These are phyloP conservation scores for Colletotrichum sansevieriae DNA, from an alignment of 2,329 filamentous ascomycete species.

Conservation along the genomic window DNA sequence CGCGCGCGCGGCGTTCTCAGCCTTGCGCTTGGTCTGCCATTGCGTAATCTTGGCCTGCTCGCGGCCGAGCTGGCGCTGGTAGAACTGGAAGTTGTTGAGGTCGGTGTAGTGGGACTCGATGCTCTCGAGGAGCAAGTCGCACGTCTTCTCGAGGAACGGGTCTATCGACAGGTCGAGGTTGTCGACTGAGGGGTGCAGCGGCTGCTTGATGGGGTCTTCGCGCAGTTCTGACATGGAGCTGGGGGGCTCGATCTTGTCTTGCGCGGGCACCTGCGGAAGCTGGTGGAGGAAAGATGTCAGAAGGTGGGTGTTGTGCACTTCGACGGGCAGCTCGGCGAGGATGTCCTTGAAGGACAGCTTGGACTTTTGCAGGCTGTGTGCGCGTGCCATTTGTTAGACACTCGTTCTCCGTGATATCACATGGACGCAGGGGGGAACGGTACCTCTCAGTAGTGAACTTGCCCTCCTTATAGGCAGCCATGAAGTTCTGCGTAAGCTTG, in stretches of 20 bases:
- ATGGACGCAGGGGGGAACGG: constrained; percentile 19
- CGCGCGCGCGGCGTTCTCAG: constrained; percentile 88
- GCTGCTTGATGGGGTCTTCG: constrained; percentile 70
- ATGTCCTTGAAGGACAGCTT: constrained; percentile 96
- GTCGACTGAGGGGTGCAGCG: constrained; percentile 90
- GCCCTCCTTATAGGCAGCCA: constrained; percentile 93
- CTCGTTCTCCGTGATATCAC: background rate
- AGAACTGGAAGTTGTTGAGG: constrained; percentile 98
- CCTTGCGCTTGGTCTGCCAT: constrained; percentile 97
- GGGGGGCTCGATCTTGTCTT: constrained; percentile 80
- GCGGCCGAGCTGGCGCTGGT: constrained; percentile 91
- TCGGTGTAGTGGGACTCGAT: constrained; percentile 99
- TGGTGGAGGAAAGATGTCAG: constrained; percentile 96
- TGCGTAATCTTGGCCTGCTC: constrained; percentile 97
- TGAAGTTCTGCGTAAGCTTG: constrained; percentile 87
- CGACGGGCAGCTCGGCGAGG: constrained; percentile 88
- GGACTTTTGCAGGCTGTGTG: constrained; percentile 89
- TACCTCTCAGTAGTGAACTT: constrained; percentile 98
- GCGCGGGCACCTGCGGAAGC: constrained; percentile 76
- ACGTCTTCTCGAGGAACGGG: constrained; percentile 98
- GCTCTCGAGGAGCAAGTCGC: constrained; percentile 93
- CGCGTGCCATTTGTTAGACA: constrained; percentile 33
- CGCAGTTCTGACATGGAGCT: constrained; percentile 83
- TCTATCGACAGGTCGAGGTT: constrained; percentile 93
- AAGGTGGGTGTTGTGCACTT: constrained; percentile 96